Evolutionary conservation across 2,329 filamentous ascomycete genomes (phyloP).

Genomic region (Monilinia vaccinii-corymbosi): DNA sequence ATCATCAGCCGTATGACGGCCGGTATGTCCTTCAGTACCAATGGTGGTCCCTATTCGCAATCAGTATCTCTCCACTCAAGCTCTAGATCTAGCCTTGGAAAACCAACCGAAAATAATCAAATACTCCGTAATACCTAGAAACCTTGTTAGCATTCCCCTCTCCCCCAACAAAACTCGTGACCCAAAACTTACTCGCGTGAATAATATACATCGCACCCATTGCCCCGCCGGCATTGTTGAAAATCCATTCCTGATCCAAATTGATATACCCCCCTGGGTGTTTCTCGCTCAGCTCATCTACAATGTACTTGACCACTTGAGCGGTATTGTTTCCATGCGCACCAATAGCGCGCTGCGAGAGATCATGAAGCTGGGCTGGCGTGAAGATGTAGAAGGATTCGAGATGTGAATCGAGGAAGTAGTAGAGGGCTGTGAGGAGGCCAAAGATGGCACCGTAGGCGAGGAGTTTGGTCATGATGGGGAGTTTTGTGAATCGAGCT

Average conservation of each 20-base stretch:
- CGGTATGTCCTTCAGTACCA: conserved; percentile 81
- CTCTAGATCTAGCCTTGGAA: not conserved
- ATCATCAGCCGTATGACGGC: conserved; percentile 85
- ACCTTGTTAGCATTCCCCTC: conserved; percentile 8
- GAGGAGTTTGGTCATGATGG: conserved; percentile 25
- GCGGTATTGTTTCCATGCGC: conserved; percentile 68
- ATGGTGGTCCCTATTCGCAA: conserved; percentile 51
- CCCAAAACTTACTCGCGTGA: conserved; percentile 58
- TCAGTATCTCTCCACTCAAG: not conserved
- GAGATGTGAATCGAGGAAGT: conserved; percentile 45
- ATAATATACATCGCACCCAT: conserved; percentile 91
- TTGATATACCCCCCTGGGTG: conserved; percentile 47
- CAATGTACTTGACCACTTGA: conserved; percentile 60
- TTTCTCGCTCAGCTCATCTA: conserved; percentile 52
- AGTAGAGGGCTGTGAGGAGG: conserved; percentile 44
- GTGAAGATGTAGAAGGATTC: conserved; percentile 65
- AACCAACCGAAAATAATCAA: conserved; percentile 67
- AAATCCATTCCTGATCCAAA: conserved; percentile 72
- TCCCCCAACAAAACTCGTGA: not conserved
- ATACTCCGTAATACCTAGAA: conserved; percentile 69
- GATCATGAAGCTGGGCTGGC: conserved; percentile 55
- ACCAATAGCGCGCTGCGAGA: conserved; percentile 56
- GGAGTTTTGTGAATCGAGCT: not conserved
- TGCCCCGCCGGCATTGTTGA: conserved; percentile 85
- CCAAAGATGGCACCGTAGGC: conserved; percentile 43